Evolutionary conservation across 2,329 filamentous ascomycete genomes (phyloP).

Genomic region (Epichloe bromicola): DNA sequence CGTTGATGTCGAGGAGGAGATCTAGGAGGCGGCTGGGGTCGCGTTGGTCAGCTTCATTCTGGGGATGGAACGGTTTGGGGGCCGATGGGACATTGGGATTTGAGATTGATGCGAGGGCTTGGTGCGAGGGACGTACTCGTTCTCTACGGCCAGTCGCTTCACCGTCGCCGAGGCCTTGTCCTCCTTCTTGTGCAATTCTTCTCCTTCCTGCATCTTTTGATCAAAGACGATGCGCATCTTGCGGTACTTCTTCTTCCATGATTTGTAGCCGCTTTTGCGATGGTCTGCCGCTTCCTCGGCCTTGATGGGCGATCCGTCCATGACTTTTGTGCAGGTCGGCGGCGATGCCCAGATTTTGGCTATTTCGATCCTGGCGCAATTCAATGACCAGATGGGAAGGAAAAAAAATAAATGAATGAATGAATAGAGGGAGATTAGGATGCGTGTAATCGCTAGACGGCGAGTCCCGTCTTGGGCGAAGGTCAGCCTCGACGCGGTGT

Average conservation of each 20-base stretch:
- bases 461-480: neutral
- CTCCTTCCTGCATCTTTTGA: slow-evolving; percentile 64
- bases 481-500: neutral
- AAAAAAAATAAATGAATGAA: neutral
- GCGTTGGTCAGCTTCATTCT: neutral
- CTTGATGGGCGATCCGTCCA: slow-evolving; percentile 26
- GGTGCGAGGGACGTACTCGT: slow-evolving; percentile 55
- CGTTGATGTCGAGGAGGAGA: slow-evolving; percentile 79
- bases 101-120: neutral
- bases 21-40: slow-evolving; percentile 69
- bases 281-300: slow-evolving; percentile 31
- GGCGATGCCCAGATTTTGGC: neutral
- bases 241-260: slow-evolving; percentile 86
- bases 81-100: too few species aligned
- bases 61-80: too few species aligned
- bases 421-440: neutral
- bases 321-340: slow-evolving; percentile 4
- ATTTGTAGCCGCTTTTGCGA: slow-evolving; percentile 44
- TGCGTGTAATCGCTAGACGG: neutral
- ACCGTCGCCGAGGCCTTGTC: slow-evolving; percentile 69
- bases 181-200: slow-evolving; percentile 69
- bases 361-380: neutral
- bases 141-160: slow-evolving; percentile 76
- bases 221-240: slow-evolving; percentile 78
- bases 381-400: neutral